Conservation (phyloP, 1,284 basidiomycete species). For the Malassezia obtusa region DNA sequence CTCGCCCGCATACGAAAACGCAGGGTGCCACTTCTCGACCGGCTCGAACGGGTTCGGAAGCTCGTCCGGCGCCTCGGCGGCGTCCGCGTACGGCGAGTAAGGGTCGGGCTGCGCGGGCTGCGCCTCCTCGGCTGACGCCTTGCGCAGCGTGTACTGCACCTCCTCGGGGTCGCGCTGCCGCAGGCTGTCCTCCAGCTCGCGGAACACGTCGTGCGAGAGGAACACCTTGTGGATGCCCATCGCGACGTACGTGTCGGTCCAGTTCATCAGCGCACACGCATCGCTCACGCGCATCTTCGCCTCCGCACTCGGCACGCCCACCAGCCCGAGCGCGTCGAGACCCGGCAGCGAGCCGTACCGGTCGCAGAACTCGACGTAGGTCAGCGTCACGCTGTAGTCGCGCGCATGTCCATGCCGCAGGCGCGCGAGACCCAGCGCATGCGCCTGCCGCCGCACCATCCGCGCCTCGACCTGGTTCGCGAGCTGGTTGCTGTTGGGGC, state of each 20-base stretch:
- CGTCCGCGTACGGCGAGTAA: slow-evolving; percentile 54
- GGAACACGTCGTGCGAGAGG: slow-evolving; percentile 76
- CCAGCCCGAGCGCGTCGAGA: slow-evolving; percentile 32
- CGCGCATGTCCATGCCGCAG: slow-evolving; percentile 50
- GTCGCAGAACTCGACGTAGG: slow-evolving; percentile 74
- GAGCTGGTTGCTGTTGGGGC: slow-evolving; percentile 86
- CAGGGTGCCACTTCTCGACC: neutral
- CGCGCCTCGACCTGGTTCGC: slow-evolving; percentile 87
- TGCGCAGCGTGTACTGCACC: slow-evolving; percentile 48
- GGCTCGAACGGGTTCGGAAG: slow-evolving; percentile 1
- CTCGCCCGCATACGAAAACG: slow-evolving; percentile 1
- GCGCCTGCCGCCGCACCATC: slow-evolving; percentile 81
- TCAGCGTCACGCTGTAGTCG: slow-evolving; percentile 61
- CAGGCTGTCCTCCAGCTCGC: slow-evolving; percentile 75
- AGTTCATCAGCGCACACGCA: slow-evolving; percentile 59
- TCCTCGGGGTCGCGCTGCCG: slow-evolving; percentile 61
- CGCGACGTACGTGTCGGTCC: slow-evolving; percentile 63
- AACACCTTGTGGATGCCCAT: slow-evolving; percentile 73
- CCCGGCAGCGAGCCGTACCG: slow-evolving; percentile 50
- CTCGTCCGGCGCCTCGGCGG: slow-evolving; percentile 6
- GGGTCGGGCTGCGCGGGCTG: slow-evolving; percentile 49
- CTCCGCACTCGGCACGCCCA: slow-evolving; percentile 54
- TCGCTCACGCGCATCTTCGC: slow-evolving; percentile 48
- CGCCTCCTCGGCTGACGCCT: slow-evolving; percentile 53
- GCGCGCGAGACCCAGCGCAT: slow-evolving; percentile 68